phyloP scores from a whole-genome alignment of 2,329 filamentous ascomycete genomes.

The Cytospora schulzeri region DNA sequence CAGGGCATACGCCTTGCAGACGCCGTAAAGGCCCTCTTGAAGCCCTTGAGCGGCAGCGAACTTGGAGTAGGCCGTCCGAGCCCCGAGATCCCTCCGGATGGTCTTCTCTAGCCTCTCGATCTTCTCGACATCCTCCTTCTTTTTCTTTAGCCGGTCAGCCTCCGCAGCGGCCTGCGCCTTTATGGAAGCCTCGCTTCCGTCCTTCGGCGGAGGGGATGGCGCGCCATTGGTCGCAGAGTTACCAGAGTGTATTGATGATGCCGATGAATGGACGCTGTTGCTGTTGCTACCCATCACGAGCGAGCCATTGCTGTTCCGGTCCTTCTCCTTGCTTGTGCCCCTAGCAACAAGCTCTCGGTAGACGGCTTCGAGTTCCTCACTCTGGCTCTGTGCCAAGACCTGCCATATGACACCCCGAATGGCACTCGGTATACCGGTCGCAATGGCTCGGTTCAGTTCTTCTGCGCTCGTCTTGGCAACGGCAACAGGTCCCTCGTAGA shows the following conservation, averaged over 20 bases:
- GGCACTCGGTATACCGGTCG: slow-evolving; percentile 88
- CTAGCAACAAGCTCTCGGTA: slow-evolving; percentile 80
- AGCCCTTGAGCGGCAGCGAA: slow-evolving; percentile 88
- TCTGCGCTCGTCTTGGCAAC: slow-evolving; percentile 86
- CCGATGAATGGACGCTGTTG: slow-evolving; percentile 69
- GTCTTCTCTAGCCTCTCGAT: slow-evolving; percentile 85
- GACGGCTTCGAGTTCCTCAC: slow-evolving; percentile 82
- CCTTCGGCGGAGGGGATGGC: slow-evolving; percentile 61
- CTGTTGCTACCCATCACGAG: slow-evolving; percentile 55
- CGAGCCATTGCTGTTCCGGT: slow-evolving; percentile 58
- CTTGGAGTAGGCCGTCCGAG: slow-evolving; percentile 94
- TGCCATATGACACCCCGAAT: slow-evolving; percentile 99
- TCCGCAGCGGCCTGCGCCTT: slow-evolving; percentile 66
- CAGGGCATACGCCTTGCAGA: slow-evolving; percentile 96
- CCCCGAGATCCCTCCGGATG: slow-evolving; percentile 87
- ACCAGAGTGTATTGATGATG: slow-evolving; percentile 83
- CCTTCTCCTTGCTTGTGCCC: slow-evolving; percentile 79
- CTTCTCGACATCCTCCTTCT: slow-evolving; percentile 73
- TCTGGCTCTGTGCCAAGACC: slow-evolving; percentile 93
- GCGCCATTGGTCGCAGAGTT: slow-evolving; percentile 63
- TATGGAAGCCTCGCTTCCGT: slow-evolving; percentile 58
- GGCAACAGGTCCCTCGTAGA: slow-evolving; percentile 89
- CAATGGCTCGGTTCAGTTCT: slow-evolving; percentile 87
- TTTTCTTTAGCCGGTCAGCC: slow-evolving; percentile 73
- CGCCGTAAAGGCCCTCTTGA: slow-evolving; percentile 89